Evolutionary conservation across 163 green algal genomes (phyloP).

Genomic region (Scenedesmus sp.): DNA sequence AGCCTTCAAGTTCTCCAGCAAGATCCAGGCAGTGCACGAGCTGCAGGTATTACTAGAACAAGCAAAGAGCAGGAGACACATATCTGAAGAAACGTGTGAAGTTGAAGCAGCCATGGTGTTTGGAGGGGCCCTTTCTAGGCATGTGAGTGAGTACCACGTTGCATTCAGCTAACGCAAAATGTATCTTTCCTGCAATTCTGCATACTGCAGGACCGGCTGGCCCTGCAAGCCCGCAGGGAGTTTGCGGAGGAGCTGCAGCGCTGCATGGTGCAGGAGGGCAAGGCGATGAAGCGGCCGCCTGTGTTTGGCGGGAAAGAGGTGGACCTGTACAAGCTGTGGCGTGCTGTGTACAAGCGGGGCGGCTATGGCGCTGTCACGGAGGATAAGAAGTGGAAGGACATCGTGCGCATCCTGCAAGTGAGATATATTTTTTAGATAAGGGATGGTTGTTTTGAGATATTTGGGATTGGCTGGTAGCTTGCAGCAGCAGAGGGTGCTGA

Average conservation of each 20-base stretch:
- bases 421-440: background rate
- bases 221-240: slow-evolving; percentile 62
- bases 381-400: slow-evolving; percentile 82
- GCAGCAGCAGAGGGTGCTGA: background rate
- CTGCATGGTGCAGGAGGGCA: slow-evolving; percentile 62
- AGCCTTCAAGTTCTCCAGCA: slow-evolving; percentile 18
- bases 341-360: slow-evolving; percentile 73
- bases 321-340: slow-evolving; percentile 81
- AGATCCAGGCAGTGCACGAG: slow-evolving; percentile 76
- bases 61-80: too few species aligned
- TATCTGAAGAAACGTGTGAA: too few species aligned
- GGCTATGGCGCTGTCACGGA: slow-evolving; percentile 82
- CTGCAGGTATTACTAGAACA: slow-evolving; percentile 41
- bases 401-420: slow-evolving; percentile 80
- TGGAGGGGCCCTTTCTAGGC: too few species aligned
- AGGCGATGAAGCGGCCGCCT: slow-evolving; percentile 69
- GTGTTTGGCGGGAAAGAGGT: slow-evolving; percentile 78
- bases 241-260: slow-evolving; percentile 67
- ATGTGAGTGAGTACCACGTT: too few species aligned
- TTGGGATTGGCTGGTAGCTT: background rate
- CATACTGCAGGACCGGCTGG: slow-evolving; percentile 55
- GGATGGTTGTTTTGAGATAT: background rate
- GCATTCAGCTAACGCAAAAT: too few species aligned
- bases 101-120: too few species aligned
- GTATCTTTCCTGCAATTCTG: too few species aligned